Evolutionary conservation across 2,329 filamentous ascomycete genomes (phyloP).

Genomic region (Neonectria magnoliae): DNA sequence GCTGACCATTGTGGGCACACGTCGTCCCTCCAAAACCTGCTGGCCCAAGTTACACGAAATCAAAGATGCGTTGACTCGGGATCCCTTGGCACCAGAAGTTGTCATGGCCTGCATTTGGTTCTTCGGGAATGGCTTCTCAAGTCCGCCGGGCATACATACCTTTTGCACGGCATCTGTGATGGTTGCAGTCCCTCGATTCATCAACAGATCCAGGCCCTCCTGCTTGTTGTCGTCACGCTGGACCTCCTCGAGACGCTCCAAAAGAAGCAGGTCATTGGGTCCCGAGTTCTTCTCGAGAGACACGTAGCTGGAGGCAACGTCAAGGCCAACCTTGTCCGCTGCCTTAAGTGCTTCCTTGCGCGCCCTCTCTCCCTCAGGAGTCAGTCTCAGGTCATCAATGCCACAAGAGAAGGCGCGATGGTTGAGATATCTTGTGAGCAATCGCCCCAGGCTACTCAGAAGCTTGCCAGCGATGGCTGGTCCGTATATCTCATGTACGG

Average conservation of each 20-base stretch:
- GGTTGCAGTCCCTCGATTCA: constrained; percentile 74
- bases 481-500: constrained; percentile 93
- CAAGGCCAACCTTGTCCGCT: constrained; percentile 75
- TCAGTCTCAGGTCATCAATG: constrained; percentile 93
- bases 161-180: constrained; percentile 84
- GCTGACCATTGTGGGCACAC: constrained; percentile 97
- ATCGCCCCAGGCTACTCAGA: constrained; percentile 86
- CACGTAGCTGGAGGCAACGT: constrained; percentile 89
- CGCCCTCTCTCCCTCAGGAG: constrained; percentile 77
- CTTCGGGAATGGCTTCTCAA: constrained; percentile 91
- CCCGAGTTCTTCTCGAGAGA: constrained; percentile 75
- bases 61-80: constrained; percentile 91
- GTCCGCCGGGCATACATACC: constrained; percentile 80
- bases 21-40: constrained; percentile 92
- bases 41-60: constrained; percentile 98
- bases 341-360: constrained; percentile 75
- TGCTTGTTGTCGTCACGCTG: constrained; percentile 92
- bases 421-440: constrained; percentile 88
- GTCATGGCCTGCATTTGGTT: constrained; percentile 99
- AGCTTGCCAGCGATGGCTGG: constrained; percentile 86
- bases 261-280: constrained; percentile 75
- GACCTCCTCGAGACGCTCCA: constrained; percentile 85
- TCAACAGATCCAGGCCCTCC: constrained; percentile 86
- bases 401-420: constrained; percentile 97
- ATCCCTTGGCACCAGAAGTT: constrained; percentile 93